Percentiles rank a stretch among this genome's conserved stretches.
phyloP scores from a whole-genome alignment of 805 yeast genomes.

The Pichia nakasei region DNA sequence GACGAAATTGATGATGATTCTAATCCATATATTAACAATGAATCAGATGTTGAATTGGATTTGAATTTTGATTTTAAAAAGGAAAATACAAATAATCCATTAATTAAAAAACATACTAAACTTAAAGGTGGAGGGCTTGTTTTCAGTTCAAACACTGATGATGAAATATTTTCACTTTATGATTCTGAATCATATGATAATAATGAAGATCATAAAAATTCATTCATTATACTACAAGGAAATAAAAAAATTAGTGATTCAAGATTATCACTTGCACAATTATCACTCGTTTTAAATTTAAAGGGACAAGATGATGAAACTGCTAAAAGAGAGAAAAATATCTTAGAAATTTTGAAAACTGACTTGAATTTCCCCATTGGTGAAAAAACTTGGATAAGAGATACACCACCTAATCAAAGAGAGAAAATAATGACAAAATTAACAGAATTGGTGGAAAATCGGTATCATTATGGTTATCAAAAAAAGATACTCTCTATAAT shows the following conservation, averaged over 20 bases:
- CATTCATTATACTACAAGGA: neutral
- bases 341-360: constrained; percentile 43
- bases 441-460: constrained; percentile 35
- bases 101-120: neutral
- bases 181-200: neutral
- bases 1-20: constrained; percentile 1
- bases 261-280: constrained; percentile 46
- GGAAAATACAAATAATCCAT: neutral
- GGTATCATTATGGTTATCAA: constrained; percentile 45
- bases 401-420: constrained; percentile 51
- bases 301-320: constrained; percentile 46
- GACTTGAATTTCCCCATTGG: constrained; percentile 69
- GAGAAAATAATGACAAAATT: constrained; percentile 39
- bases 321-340: constrained; percentile 42
- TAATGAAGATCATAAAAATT: neutral
- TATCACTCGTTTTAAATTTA: constrained; percentile 43
- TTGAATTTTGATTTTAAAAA: too few species aligned
- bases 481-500: constrained; percentile 56
- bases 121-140: too few species aligned
- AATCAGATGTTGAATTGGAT: too few species aligned
- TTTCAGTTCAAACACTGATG: too few species aligned
- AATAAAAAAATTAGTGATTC: constrained; percentile 33
- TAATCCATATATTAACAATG: too few species aligned
- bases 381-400: constrained; percentile 77
- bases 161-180: neutral